phyloP scores from a whole-genome alignment of 139 green algal species.

The Ulvella scutata region DNA sequence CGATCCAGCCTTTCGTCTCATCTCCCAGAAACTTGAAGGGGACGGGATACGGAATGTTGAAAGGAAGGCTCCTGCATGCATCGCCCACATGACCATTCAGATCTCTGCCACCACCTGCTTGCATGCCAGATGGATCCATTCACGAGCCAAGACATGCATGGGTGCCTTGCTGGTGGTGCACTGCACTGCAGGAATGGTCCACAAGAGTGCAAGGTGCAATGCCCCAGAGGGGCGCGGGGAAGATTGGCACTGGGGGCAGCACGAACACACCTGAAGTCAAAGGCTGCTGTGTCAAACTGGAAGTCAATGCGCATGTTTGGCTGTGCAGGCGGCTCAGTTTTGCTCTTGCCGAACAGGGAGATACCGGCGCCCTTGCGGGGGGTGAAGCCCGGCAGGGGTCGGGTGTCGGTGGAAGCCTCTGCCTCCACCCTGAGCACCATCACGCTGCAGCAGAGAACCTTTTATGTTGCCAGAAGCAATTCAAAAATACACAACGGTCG shows the following conservation, averaged over 20 bases:
- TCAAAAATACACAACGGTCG: neutral
- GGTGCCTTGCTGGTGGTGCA: too few relatives aligned
- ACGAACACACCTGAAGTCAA: slow-evolving; percentile 50
- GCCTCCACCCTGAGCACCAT: slow-evolving; percentile 51
- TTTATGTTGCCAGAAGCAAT: too few relatives aligned
- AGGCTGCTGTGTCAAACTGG: slow-evolving; percentile 69
- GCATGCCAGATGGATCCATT: too few relatives aligned
- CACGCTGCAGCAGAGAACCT: neutral
- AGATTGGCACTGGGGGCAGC: too few relatives aligned
- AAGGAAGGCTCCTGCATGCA: slow-evolving; percentile 40
- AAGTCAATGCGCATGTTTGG: slow-evolving; percentile 66
- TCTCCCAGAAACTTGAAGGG: slow-evolving; percentile 87
- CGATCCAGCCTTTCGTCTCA: slow-evolving; percentile 85
- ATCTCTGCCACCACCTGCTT: too few relatives aligned
- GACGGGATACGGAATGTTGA: slow-evolving; percentile 89
- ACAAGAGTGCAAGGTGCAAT: too few relatives aligned
- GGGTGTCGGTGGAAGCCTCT: slow-evolving; percentile 43
- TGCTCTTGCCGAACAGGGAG: slow-evolving; percentile 61
- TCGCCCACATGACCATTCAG: too few relatives aligned
- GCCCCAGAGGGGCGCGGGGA: too few relatives aligned
- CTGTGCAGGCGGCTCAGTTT: slow-evolving; percentile 26
- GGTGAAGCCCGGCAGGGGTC: slow-evolving; percentile 49
- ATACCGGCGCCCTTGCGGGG: slow-evolving; percentile 42
- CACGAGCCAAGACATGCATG: too few relatives aligned
- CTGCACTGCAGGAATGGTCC: too few relatives aligned